Conservation (phyloP, 305 asterid species). For the Solanum hybrid region DNA sequence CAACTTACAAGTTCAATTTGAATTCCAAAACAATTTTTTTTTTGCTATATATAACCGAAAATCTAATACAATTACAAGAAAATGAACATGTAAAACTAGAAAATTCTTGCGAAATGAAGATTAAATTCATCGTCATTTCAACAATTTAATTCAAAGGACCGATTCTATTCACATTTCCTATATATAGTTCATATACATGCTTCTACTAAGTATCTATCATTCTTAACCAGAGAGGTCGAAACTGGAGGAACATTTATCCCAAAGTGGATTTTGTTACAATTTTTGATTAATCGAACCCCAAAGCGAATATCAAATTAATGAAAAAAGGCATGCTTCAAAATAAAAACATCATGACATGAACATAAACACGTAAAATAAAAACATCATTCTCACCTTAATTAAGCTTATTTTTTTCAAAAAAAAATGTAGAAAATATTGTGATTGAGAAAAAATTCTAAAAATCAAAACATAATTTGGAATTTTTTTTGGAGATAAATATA, state of each 20-base stretch:
- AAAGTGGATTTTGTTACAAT: background rate
- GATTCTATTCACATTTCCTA: background rate
- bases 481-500: background rate
- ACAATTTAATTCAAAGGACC: background rate
- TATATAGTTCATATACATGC: background rate
- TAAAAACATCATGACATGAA: background rate
- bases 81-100: background rate
- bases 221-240: background rate
- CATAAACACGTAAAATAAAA: background rate
- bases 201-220: background rate
- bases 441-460: background rate
- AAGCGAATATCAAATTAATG: background rate
- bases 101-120: background rate
- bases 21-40: background rate
- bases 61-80: background rate
- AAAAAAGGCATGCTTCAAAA: background rate
- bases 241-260: background rate
- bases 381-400: background rate
- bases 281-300: background rate
- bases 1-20: background rate
- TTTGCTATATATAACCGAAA: background rate
- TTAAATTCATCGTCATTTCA: background rate
- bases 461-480: background rate
- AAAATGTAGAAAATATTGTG: background rate
- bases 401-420: background rate